Conservation (phyloP, 2,329 filamentous ascomycete genomes). For the Colletotrichum gloeosporioides region DNA sequence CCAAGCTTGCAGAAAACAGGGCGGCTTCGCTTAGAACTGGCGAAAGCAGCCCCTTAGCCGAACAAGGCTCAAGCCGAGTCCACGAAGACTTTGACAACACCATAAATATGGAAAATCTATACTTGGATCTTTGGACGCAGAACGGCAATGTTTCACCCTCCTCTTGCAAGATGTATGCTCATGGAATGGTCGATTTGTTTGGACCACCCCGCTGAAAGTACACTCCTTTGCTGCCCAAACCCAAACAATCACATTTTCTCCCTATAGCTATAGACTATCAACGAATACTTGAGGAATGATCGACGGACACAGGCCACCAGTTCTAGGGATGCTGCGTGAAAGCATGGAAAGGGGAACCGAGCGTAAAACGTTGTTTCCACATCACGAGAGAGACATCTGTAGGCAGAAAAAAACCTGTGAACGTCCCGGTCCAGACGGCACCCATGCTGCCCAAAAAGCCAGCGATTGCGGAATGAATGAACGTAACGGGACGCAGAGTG, state of each 20-base stretch:
- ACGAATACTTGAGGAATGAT: background rate
- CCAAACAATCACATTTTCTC: background rate
- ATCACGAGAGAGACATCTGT: background rate
- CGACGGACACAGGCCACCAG: accelerated
- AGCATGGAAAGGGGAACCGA: background rate
- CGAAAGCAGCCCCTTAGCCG: accelerated
- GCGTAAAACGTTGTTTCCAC: background rate
- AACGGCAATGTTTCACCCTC: no score
- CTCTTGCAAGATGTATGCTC: no score
- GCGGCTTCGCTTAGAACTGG: background rate
- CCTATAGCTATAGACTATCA: no score
- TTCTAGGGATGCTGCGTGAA: background rate
- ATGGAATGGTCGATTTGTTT: background rate
- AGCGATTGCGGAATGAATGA: background rate
- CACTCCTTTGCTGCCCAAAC: background rate
- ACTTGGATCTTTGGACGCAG: background rate
- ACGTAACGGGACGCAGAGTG: background rate
- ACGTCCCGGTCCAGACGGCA: background rate
- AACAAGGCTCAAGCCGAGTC: background rate
- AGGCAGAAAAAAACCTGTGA: background rate
- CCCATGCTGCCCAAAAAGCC: accelerated
- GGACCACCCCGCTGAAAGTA: background rate
- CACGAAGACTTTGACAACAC: background rate
- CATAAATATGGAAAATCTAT: background rate
- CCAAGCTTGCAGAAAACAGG: background rate